Evolutionary conservation across 495 filamentous ascomycete genomes (phyloP).

Genomic region (Hypoxylon cercidicola): DNA sequence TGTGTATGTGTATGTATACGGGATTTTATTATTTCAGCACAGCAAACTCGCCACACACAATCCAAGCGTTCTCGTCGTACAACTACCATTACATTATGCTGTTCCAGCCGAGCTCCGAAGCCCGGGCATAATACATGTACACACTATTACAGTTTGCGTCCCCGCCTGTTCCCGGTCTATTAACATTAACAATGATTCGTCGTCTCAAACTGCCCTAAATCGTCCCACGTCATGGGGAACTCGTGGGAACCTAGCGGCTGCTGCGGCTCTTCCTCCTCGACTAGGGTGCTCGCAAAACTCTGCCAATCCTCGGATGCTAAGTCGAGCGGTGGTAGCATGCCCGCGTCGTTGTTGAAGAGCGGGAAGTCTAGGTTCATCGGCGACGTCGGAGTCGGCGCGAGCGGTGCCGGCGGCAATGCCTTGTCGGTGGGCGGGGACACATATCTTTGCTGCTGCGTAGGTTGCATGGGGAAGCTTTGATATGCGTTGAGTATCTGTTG

Average conservation of each 20-base stretch:
- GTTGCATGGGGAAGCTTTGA: conserved; percentile 36
- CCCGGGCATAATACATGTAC: conserved; percentile 34
- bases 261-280: conserved; percentile 37
- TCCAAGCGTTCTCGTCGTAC: not conserved
- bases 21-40: not conserved
- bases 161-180: not conserved
- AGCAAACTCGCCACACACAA: not conserved
- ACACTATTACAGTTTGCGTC: not conserved
- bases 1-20: not conserved
- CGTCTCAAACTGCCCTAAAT: conserved; percentile 39
- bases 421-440: conserved; percentile 35
- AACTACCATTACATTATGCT: conserved; percentile 32
- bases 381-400: conserved; percentile 43
- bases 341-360: conserved; percentile 29
- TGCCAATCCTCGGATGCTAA: conserved; percentile 42
- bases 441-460: conserved; percentile 25
- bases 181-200: conserved; percentile 13
- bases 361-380: conserved; percentile 47
- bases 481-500: conserved; percentile 34
- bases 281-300: conserved; percentile 45
- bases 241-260: conserved; percentile 29
- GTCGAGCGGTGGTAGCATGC: conserved; percentile 33
- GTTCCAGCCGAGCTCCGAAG: conserved; percentile 34
- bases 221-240: conserved; percentile 46
- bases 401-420: conserved; percentile 42